A percentile compares a stretch with the other conserved stretches of the same genome.
Conservation (phyloP, 306 rosid species). For the Astragalus glycyphyllos region DNA sequence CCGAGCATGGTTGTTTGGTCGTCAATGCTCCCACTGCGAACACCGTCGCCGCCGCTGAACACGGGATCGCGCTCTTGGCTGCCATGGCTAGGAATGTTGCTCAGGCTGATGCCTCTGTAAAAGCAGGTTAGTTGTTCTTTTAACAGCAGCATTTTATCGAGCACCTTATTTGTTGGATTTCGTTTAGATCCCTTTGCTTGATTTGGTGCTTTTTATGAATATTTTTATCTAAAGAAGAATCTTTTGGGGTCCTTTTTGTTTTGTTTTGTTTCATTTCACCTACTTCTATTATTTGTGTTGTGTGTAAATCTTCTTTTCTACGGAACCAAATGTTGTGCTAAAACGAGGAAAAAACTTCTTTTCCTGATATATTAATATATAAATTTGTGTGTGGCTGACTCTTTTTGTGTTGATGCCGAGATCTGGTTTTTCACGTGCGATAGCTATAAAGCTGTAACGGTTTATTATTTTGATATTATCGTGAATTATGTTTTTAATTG, state of each 20-base stretch:
- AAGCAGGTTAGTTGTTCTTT: conserved; percentile 69
- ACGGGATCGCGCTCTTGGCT: conserved; percentile 89
- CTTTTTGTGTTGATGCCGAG: conserved; percentile 15
- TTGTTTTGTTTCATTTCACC: conserved; percentile 25
- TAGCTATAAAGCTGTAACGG: background rate
- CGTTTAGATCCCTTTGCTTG: conserved; percentile 15
- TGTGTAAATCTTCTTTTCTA: background rate
- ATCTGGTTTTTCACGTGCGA: conserved; percentile 15
- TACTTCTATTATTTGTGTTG: conserved; percentile 3
- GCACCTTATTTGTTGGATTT: background rate
- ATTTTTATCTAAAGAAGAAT: background rate
- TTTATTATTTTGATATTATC: background rate
- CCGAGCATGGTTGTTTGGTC: conserved; percentile 92
- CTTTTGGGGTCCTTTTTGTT: background rate
- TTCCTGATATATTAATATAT: background rate
- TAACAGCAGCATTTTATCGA: conserved; percentile 37
- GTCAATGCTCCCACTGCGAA: conserved; percentile 98
- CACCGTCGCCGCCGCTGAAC: conserved; percentile 97
- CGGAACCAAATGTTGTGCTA: background rate
- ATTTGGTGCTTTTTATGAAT: conserved; percentile 6
- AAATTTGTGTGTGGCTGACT: background rate
- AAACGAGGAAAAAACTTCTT: background rate
- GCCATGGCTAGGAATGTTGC: conserved; percentile 99
- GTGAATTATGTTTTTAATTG: background rate
- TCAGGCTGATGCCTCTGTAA: conserved; percentile 90